Base-by-base conservation (phyloP, 148 eudicot genomes). In the Chenopodium berlandieri region DNA sequence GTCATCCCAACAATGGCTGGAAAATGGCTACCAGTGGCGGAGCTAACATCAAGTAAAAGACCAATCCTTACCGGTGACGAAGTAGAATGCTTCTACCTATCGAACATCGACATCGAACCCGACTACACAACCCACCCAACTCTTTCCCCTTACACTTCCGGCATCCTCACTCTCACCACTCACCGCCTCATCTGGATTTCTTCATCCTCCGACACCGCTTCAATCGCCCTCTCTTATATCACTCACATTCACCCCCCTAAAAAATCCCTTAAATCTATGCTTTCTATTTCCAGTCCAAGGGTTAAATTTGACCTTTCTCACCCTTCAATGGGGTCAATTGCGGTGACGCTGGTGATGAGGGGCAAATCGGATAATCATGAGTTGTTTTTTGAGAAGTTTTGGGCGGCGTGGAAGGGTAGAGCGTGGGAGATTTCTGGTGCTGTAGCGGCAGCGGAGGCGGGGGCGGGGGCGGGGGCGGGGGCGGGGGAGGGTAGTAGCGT, bases 161-260 rank as follows among this genome's bases (percentile, higher is more conserved):
- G 94, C 20, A 50, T 90, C 46, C 87, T 95, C 23, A 92, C 89
- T 75, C 90, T 95, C 79, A 93, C 97, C 63, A 92, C 91, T 48
- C 91, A 92, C 82, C 97, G 99, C 48, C 89, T 95, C n/a, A 70
- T 95, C 50, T 95, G 91, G 91, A 88, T 89, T 69, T 22, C 89
- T 56, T 16, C 84, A 11, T 4, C 56, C 37, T 14, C 12, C 9
- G 37, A 67, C 54, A 84, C 92, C 22, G 80, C 75, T 13, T 83
- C 79, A 52, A 66, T 93, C 84, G 91, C 95, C 11, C 91, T 93
- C 46, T 80, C 91, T 40, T 81, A 86, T 78, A 86, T 93, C 62
- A 67, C 90, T 81, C 93, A 87, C 84, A 85, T 93, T 81, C 89
- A 86, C 88, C 71, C 91, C 31, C 58, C 80, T 50, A 91, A 90